Evolutionary conservation across 2,329 filamentous ascomycete species (phyloP), one percentile per base, ranked within the genome.

Genomic region (Amauroascus verrucosus): DNA sequence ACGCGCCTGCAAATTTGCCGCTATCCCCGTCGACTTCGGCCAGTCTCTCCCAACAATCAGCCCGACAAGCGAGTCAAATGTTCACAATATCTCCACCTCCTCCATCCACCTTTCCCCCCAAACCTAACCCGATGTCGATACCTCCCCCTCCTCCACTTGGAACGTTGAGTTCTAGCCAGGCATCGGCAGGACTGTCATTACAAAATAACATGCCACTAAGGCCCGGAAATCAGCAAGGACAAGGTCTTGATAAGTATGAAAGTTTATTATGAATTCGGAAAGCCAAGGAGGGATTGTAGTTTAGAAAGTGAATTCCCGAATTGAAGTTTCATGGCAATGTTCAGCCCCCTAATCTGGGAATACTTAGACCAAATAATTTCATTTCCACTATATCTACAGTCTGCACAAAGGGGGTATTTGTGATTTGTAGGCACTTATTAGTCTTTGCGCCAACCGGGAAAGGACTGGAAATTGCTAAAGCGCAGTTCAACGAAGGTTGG

Each of bases 241-340:
- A 65, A 53, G 77, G 77, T 1, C 61, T 80, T 54, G 77, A 80
- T 64, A 77, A 76, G 56, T 80, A 75, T 62, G 75, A 79, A 59
- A 80, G 77, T 64, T 68, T 81, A 57, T 61, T 80, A 55, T 81
- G 59, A 45, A 11, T 41, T 41, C 2, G 3, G 8, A 41, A 11
- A 4, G 11, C 9, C 6, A 20, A 3, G 8, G 20, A 13, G 13
- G 5, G 16, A 18, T 8, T 18, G 13, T 18, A 18, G 16, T 18
- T 18, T 18, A 38, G 38, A 41, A 11, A 41, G 6, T 22, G 13
- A 24, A 40, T 20, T 40, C 5, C 18, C 14, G n/a, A 40, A 4
- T 40, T 20, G 5, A 20, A 40, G 6, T 20, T 40, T 40, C n/a
- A 40, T 18, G 16, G 9, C 37, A 3, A 4, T 13, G 14, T 35